Evolutionary conservation across 2,329 filamentous ascomycete genomes (phyloP).

Genomic region (Metarhizium album): DNA sequence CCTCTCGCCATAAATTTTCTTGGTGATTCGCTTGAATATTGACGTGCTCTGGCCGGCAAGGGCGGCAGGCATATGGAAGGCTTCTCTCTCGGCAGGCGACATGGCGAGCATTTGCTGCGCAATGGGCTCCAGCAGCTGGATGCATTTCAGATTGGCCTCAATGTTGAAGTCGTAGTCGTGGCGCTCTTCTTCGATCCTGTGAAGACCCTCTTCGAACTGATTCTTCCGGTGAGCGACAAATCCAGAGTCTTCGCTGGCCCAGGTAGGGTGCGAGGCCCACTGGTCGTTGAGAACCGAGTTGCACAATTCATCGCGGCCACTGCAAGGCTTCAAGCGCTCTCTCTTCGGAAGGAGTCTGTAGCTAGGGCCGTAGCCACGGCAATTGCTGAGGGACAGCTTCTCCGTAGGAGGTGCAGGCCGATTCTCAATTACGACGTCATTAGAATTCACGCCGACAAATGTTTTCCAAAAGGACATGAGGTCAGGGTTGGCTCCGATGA

Average conservation of each 20-base stretch:
- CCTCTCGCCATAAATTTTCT: constrained; percentile 91
- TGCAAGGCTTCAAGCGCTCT: constrained; percentile 84
- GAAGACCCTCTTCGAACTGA: constrained; percentile 82
- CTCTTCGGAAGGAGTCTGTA: constrained; percentile 86
- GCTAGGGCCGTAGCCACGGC: constrained; percentile 87
- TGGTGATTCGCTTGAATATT: constrained; percentile 93
- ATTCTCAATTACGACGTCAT: constrained; percentile 71
- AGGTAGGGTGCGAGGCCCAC: constrained; percentile 97
- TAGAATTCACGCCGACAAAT: constrained; percentile 68
- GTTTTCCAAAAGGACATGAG: constrained; percentile 81
- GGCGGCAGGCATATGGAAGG: constrained; percentile 70
- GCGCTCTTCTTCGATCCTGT: constrained; percentile 93
- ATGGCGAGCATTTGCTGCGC: constrained; percentile 82
- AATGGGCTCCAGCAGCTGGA: constrained; percentile 90
- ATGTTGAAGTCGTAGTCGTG: constrained; percentile 99
- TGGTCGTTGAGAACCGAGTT: constrained; percentile 90
- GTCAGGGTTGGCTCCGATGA: constrained; percentile 81
- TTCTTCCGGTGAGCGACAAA: constrained; percentile 98
- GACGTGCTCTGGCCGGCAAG: constrained; percentile 90
- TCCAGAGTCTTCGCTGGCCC: constrained; percentile 95
- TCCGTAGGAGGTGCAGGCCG: constrained; percentile 64
- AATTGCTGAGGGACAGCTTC: constrained; percentile 88
- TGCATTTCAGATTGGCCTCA: constrained; percentile 86
- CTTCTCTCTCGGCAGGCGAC: constrained; percentile 57
- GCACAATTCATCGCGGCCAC: constrained; percentile 89